phyloP scores from a whole-genome alignment of 2,329 filamentous ascomycete species.

The Penicillium thymicola region DNA sequence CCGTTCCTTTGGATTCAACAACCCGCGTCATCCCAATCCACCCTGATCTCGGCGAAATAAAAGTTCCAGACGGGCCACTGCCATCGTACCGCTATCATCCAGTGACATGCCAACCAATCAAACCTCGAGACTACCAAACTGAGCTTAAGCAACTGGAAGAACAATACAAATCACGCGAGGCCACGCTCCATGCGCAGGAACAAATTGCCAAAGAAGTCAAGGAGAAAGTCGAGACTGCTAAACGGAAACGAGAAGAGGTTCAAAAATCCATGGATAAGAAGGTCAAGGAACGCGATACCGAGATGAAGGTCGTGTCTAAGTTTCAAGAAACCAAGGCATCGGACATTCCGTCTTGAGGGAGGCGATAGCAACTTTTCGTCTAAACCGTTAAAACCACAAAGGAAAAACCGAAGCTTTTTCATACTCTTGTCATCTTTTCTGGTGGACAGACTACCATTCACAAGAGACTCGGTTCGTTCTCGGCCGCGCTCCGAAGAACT shows the following conservation, averaged over 20 bases:
- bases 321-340: constrained; percentile 40
- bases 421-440: neutral
- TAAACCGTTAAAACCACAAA: neutral
- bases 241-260: constrained; percentile 38
- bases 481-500: neutral
- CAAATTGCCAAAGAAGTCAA: constrained; percentile 38
- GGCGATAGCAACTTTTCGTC: neutral
- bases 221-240: constrained; percentile 35
- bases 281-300: constrained; percentile 41
- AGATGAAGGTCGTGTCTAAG: constrained; percentile 43
- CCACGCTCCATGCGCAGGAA: constrained; percentile 38
- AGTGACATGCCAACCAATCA: constrained; percentile 37
- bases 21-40: constrained; percentile 41
- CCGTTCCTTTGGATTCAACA: constrained; percentile 35
- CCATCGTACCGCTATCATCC: constrained; percentile 38
- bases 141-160: constrained; percentile 37
- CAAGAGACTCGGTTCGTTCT: neutral
- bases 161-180: constrained; percentile 36
- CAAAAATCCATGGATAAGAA: constrained; percentile 44
- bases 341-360: constrained; percentile 27
- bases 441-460: neutral
- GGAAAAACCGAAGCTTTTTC: neutral
- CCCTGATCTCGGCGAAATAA: constrained; percentile 37
- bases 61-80: constrained; percentile 36
- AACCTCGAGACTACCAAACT: constrained; percentile 27